These are phyloP conservation scores for Allantophomopsis cytisporea DNA, from an alignment of 2,329 filamentous ascomycete species.

Conservation along the genomic window DNA sequence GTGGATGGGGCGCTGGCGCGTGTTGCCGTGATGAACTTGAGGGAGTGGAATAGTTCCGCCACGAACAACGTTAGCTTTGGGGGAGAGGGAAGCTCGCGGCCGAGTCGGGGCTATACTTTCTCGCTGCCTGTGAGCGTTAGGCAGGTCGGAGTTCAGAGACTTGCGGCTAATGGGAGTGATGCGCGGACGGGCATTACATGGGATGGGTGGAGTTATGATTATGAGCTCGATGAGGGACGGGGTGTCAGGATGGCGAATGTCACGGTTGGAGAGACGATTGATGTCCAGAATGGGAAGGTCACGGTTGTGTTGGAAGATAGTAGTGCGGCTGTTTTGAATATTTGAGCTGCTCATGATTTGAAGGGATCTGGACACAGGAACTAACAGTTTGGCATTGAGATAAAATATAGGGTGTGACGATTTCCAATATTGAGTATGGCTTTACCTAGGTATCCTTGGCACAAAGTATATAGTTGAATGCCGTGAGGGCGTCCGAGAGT, in stretches of 20 bases:
- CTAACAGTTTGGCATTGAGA: too few relatives aligned
- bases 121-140: slow-evolving; percentile 13
- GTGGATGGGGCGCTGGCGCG: slow-evolving; percentile 26
- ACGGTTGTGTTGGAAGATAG: slow-evolving; percentile 27
- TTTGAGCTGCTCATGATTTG: not conserved
- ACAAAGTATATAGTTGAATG: too few relatives aligned
- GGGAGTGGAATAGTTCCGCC: slow-evolving; percentile 43
- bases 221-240: slow-evolving; percentile 37
- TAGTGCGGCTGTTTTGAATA: slow-evolving; percentile 18
- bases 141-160: slow-evolving; percentile 26
- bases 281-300: slow-evolving; percentile 20
- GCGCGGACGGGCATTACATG: slow-evolving; percentile 47
- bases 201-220: slow-evolving; percentile 48
- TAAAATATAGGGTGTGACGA: too few relatives aligned
- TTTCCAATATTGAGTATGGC: too few relatives aligned
- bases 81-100: slow-evolving; percentile 15
- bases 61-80: slow-evolving; percentile 1
- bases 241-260: slow-evolving; percentile 40
- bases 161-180: slow-evolving; percentile 49
- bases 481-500: too few relatives aligned
- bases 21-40: slow-evolving; percentile 42
- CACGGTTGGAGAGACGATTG: slow-evolving; percentile 32
- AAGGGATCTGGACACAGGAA: too few relatives aligned
- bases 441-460: too few relatives aligned
- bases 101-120: slow-evolving; percentile 26